Conservation (phyloP, 2,329 filamentous ascomycete genomes). For the Cladophialophora immunda region DNA sequence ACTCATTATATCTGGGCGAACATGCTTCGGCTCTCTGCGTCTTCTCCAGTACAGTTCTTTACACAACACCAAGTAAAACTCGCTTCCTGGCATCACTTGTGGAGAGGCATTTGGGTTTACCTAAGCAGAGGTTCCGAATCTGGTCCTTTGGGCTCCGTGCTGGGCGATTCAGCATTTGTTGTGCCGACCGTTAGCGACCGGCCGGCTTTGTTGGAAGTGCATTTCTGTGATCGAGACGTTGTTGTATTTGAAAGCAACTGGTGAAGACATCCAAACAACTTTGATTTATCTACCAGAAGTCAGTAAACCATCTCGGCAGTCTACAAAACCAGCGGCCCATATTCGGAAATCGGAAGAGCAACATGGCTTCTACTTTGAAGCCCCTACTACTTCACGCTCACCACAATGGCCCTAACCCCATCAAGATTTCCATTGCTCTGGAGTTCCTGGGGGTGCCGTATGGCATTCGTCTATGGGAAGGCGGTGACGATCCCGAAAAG, state of each 20-base stretch:
- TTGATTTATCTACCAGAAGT: not conserved
- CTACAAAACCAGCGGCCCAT: not conserved
- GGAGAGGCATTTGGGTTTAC: not conserved
- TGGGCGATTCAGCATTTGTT: not conserved
- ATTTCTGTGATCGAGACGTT: no score
- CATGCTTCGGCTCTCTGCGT: not conserved
- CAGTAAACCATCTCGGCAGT: not conserved
- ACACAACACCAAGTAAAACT: not conserved
- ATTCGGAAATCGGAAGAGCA: not conserved
- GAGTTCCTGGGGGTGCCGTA: constrained; percentile 54
- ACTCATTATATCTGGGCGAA: not conserved
- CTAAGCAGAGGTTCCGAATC: not conserved
- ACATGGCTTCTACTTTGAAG: constrained; percentile 31
- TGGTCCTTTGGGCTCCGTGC: not conserved
- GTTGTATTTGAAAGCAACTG: not conserved
- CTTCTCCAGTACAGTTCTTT: not conserved
- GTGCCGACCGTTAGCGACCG: not conserved
- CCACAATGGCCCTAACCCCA: constrained; percentile 53
- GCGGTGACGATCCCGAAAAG: constrained; percentile 49
- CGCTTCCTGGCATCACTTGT: not conserved
- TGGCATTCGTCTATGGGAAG: constrained; percentile 53
- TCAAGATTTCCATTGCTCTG: constrained; percentile 55
- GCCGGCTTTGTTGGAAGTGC: not conserved
- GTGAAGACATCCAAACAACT: no score
- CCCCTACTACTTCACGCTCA: constrained; percentile 54